Evolutionary conservation across 192 early-diverging fungal genomes (phyloP).

Genomic region (Thamnidium elegans): DNA sequence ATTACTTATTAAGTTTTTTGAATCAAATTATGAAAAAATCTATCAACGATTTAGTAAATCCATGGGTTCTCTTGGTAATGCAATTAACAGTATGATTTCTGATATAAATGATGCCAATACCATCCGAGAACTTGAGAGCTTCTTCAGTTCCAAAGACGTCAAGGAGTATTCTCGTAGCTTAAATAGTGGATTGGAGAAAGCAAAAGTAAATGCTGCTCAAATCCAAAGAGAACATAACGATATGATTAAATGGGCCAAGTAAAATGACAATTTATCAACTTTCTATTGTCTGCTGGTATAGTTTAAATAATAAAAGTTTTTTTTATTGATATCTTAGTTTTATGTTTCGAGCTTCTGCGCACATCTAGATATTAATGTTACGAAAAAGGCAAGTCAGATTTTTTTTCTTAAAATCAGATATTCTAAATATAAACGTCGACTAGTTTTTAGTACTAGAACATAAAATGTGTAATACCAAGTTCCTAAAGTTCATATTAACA

Average conservation of each 20-base stretch:
- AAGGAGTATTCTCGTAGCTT: constrained; percentile 62
- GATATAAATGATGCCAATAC: constrained; percentile 46
- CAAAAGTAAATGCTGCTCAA: constrained; percentile 58
- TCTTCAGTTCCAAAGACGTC: constrained; percentile 62
- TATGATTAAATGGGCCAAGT: constrained; percentile 12
- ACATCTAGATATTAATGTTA: too few species aligned
- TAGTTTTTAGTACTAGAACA: too few species aligned
- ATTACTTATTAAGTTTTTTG: constrained; percentile 63
- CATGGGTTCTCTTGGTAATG: constrained; percentile 39
- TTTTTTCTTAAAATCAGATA: too few species aligned
- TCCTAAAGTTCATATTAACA: too few species aligned
- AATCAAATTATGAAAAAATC: constrained; percentile 58
- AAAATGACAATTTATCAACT: not conserved
- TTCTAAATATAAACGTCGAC: too few species aligned
- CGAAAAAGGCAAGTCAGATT: too few species aligned
- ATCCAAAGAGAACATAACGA: constrained; percentile 23
- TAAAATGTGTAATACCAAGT: too few species aligned
- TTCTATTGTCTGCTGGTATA: too few species aligned
- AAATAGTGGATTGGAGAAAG: constrained; percentile 67
- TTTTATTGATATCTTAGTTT: too few species aligned
- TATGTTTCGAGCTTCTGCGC: too few species aligned
- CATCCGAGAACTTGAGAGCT: constrained; percentile 59
- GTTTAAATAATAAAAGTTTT: too few species aligned
- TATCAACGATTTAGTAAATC: constrained; percentile 50
- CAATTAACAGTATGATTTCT: constrained; percentile 38